Conservation (phyloP, 805 yeast genomes). For the Wickerhamomyces chaumierensis region DNA sequence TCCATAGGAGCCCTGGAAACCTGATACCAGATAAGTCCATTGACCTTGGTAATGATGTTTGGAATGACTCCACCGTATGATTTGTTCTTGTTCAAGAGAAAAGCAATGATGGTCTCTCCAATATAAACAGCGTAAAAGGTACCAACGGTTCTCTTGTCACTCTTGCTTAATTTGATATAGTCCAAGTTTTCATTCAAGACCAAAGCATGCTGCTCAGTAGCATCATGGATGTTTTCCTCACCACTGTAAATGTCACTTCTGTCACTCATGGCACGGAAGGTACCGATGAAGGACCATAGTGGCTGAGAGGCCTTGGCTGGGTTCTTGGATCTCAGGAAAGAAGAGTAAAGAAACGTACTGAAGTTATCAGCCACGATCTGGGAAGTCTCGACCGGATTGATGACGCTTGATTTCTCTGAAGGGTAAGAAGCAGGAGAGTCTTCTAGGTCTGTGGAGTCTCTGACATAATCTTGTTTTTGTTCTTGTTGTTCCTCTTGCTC, state of each 20-base stretch:
- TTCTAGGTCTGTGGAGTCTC: no score
- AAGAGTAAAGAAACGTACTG: conserved; percentile 12
- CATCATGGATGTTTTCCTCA: conserved; percentile 15
- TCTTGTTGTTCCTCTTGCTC: no score
- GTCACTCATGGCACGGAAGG: conserved; percentile 36
- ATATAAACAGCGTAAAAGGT: conserved; percentile 35
- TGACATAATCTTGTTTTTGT: no score
- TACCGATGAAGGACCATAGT: conserved; percentile 41
- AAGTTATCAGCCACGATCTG: conserved; percentile 18
- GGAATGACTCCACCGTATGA: conserved; percentile 21
- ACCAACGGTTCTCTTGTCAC: conserved; percentile 12
- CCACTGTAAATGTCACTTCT: conserved; percentile 35
- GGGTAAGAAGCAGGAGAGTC: conserved; percentile 13
- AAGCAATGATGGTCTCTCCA: conserved; percentile 40
- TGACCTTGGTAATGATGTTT: conserved; percentile 34
- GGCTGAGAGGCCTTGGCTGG: conserved; percentile 28
- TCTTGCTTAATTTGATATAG: background rate
- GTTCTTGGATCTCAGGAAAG: conserved; percentile 11
- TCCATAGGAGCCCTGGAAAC: conserved; percentile 37
- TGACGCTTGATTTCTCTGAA: conserved; percentile 1
- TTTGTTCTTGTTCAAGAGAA: conserved; percentile 34
- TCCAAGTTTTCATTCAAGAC: conserved; percentile 14
- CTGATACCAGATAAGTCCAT: conserved; percentile 63
- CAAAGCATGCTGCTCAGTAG: conserved; percentile 10
- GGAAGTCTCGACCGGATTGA: conserved; percentile 10